Percentiles rank a stretch among this genome's conserved stretches.
phyloP scores from a whole-genome alignment of 345 rosid genomes.

The Arabidopsis arenosa region DNA sequence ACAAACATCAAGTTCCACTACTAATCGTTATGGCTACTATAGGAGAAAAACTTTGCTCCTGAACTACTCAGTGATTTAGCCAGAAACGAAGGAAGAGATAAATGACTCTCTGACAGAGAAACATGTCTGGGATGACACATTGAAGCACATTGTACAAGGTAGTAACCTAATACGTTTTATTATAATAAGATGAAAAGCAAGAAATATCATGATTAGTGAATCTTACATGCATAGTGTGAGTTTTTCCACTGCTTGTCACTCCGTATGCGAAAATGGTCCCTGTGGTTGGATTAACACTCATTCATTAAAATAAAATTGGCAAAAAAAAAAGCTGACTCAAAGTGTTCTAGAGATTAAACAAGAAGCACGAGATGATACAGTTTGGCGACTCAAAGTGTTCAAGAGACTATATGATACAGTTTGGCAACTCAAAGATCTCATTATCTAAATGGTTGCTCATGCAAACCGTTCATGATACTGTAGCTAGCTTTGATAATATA shows the following conservation, averaged over 20 bases:
- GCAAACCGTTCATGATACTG: constrained; percentile 21
- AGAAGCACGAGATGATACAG: constrained; percentile 3
- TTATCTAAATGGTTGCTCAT: constrained; percentile 19
- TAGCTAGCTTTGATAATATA: constrained; percentile 12
- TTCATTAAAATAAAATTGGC: constrained; percentile 4
- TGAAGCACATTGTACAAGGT: constrained; percentile 5
- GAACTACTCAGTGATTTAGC: constrained; percentile 16
- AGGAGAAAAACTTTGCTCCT: constrained; percentile 17
- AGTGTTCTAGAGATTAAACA: constrained; percentile 6
- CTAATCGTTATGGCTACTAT: neutral
- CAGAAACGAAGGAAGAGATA: constrained; percentile 8
- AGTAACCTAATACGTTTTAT: neutral
- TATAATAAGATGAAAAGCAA: constrained; percentile 8
- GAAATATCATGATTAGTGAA: constrained; percentile 22
- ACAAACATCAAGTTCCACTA: constrained; percentile 10
- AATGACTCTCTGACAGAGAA: constrained; percentile 16
- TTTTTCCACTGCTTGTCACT: constrained; percentile 99
- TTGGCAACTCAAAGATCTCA: constrained; percentile 15
- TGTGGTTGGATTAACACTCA: constrained; percentile 47
- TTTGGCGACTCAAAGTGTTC: neutral
- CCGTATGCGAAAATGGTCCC: constrained; percentile 99
- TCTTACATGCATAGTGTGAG: constrained; percentile 99
- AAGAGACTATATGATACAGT: neutral
- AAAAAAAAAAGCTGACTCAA: constrained; percentile 18
- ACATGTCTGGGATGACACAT: constrained; percentile 10